Base-by-base conservation (phyloP, 768 basidiomycete species). In the Lactarius quietus region DNA sequence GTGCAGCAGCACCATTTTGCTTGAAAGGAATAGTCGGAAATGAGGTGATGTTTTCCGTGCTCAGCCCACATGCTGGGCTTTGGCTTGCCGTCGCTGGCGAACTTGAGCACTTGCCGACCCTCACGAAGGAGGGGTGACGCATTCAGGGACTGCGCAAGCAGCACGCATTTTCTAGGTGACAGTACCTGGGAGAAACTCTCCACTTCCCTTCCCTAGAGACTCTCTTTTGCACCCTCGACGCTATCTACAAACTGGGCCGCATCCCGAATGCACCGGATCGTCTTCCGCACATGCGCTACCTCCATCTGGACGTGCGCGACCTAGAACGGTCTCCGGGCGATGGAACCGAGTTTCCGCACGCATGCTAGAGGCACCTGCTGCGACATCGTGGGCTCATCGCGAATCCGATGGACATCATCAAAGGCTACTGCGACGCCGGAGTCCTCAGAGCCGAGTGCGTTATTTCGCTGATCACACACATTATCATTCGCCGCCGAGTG, bases 251-350 rank as follows among this genome's bases (percentile, higher is more conserved):
- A 14, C 38, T 41, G 20, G 28, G 29, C 28, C 56, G 23, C 38
- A 31, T 41, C 38, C 57, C 63, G 63, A 59, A 57, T 15, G 28
- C 28, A 18, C 64, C 64, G 64, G 53, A 60, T 64, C 53, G 35
- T 60, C 64, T 48, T 23, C 59, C 53, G 35, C 33, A 52, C 57
- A 29, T 59, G 23, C 57, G 28, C 17, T 26, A 64, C 45, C 39
- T 55, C 52, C 33, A 18, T 55, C 41, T 55, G 26, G 52, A 55
- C 39, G 12, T 14, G 28, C 41, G 57, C 23, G 51, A 59, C 9
- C 57, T 64, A 9, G 63, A 59, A 18, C 31, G 18, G 15, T 18
- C 12, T 26, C n/a, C 39, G 41, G 54, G 35, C 26, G 53, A 45
- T 17, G 58, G 59, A 12, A 28, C 64, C 59, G 58, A 60, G 33